Percentiles rank a stretch among this genome's conserved stretches.
phyloP scores from a whole-genome alignment of 176 grass and related monocot genomes.

The Bothriochloa decipiens region DNA sequence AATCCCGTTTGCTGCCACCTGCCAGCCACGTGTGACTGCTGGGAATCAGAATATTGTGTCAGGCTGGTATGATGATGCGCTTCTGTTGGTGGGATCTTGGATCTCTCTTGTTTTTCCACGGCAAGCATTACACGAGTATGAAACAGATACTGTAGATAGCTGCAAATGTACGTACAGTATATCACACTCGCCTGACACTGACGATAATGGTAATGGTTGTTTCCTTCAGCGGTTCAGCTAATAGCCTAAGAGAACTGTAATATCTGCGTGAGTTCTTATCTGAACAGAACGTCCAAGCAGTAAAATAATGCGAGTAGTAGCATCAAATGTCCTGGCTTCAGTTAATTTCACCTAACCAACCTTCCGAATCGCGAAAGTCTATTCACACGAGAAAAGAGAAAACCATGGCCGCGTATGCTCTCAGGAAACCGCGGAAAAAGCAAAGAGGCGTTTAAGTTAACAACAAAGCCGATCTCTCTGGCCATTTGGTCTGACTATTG shows the following conservation, averaged over 20 bases:
- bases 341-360: not conserved
- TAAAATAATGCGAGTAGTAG: not conserved
- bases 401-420: slow-evolving; percentile 13
- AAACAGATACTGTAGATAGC: too few species aligned
- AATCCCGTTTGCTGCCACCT: not conserved
- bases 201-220: not conserved
- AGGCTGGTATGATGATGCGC: not conserved
- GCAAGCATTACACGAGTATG: too few species aligned
- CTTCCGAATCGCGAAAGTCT: not conserved
- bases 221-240: not conserved
- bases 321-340: not conserved
- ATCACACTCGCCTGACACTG: not conserved
- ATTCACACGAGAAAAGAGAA: not conserved
- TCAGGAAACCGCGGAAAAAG: slow-evolving; percentile 6
- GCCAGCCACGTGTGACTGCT: not conserved
- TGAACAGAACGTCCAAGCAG: not conserved
- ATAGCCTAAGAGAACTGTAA: not conserved
- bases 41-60: not conserved
- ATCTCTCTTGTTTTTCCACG: too few species aligned
- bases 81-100: too few species aligned
- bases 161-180: too few species aligned
- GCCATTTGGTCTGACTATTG: slow-evolving; percentile 2
- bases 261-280: not conserved
- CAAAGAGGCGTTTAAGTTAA: not conserved
- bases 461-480: not conserved